These are phyloP conservation scores for Pyrus pyrifolia DNA, from an alignment of 306 rosid species.

Conservation along the genomic window DNA sequence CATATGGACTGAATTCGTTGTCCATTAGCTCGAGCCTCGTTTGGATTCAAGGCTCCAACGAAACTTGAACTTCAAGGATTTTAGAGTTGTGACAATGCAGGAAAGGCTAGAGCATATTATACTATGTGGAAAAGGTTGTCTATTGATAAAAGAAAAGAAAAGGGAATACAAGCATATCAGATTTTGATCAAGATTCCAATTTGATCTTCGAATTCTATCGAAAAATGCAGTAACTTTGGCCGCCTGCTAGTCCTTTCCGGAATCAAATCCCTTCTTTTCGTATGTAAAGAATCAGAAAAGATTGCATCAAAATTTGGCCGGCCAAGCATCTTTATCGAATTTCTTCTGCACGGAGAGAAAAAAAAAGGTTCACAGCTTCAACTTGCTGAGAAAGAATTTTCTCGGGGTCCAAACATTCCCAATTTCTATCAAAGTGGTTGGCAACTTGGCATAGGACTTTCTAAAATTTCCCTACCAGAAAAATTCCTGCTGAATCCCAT, in stretches of 20 bases:
- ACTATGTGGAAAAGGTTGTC: neutral
- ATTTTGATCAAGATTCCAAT: constrained; percentile 23
- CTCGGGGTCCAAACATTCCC: constrained; percentile 3
- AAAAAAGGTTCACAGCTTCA: constrained; percentile 13
- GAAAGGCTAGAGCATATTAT: constrained; percentile 3
- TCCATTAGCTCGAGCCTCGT: neutral
- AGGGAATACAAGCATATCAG: neutral
- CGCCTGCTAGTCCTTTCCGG: neutral
- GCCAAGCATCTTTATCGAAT: constrained; percentile 20
- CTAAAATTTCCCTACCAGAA: neutral
- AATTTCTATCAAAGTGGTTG: neutral
- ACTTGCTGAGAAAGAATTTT: constrained; percentile 6
- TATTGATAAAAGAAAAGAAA: neutral
- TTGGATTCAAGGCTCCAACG: neutral
- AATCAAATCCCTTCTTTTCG: constrained; percentile 5
- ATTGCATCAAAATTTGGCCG: constrained; percentile 5
- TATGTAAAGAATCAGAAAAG: constrained; percentile 1
- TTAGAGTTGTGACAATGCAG: neutral
- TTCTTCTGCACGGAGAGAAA: neutral
- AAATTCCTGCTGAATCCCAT: neutral
- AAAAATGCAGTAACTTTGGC: neutral
- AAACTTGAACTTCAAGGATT: neutral
- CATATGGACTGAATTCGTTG: neutral
- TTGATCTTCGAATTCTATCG: neutral
- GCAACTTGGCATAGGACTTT: neutral